Base-by-base conservation (phyloP, 768 basidiomycete species). In the Sporobolomyces roseus region DNA sequence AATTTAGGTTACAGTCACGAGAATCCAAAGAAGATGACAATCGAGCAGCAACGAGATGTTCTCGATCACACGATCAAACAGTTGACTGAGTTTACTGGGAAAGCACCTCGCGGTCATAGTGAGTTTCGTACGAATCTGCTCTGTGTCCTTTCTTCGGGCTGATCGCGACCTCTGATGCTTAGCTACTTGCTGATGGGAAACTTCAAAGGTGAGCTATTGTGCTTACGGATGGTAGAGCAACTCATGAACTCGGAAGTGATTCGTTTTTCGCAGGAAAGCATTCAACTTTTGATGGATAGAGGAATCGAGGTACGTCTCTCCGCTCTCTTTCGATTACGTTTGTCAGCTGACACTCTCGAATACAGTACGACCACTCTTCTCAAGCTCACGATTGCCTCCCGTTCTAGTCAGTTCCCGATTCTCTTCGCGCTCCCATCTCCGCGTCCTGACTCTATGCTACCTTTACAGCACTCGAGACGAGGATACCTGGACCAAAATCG, bases 151-250 rank as follows among this genome's bases (percentile, higher is more conserved):
- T 85, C 30, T 77, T 82, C 21, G 80, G 38, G 17, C 10, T 84
- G 29, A 85, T 85, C 0, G 84, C 83, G 75, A 41, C 9, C 17
- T 41, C 17, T 9, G 38, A 86, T 85, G 45, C 84, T 83, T 56
- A 87, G 56, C 88, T 38, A 88, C 87, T 1, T 88, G 87, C 0
- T 90, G 88, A 87, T 90, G 88, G 88, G 88, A 90, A 76, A 84
- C 84, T 4, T 86, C 84, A 77, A 85, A 83, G 68, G 87, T 88
- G 32, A 13, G 41, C 33, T 41, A 12, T 38, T 10, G 9, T 52
- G 8, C 19, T 19, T 29, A 12, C 46, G 10, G 21, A 21, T 41
- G 9, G 12, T n/a, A 9, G 21, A 9, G 14, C 46, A 48, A n/a
- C 46, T 41, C 38, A 41, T 9, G 17, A 41, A 41, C 38, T 41